Conservation (phyloP, 495 filamentous ascomycete species). For the Rostrohypoxylon terebratum region DNA sequence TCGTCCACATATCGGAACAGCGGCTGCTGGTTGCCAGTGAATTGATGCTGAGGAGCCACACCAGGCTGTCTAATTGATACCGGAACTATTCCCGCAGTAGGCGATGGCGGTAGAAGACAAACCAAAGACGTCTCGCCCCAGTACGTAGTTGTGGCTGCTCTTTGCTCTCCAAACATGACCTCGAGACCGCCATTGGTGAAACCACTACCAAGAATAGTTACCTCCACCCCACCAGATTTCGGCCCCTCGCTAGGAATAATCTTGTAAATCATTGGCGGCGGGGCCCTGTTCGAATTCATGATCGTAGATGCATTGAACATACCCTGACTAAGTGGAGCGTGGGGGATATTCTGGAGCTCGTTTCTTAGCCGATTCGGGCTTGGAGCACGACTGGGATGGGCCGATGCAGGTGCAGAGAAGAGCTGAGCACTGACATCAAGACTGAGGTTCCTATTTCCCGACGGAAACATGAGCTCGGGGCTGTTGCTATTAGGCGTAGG, state of each 20-base stretch:
- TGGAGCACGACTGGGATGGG: constrained; percentile 66
- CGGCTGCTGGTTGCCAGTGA: constrained; percentile 57
- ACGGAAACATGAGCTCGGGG: constrained; percentile 62
- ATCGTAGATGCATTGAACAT: constrained; percentile 52
- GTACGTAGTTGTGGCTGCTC: constrained; percentile 82
- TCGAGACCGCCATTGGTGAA: constrained; percentile 80
- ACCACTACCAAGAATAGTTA: constrained; percentile 81
- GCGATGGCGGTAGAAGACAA: constrained; percentile 81
- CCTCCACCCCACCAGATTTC: constrained; percentile 83
- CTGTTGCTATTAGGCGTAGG: constrained; percentile 72
- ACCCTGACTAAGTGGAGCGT: constrained; percentile 55
- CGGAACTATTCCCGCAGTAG: constrained; percentile 74
- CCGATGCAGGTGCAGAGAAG: constrained; percentile 74
- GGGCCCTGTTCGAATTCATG: constrained; percentile 46
- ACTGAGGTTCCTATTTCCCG: constrained; percentile 62
- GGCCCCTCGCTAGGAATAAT: constrained; percentile 86
- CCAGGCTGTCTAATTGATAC: constrained; percentile 75
- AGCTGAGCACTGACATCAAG: constrained; percentile 68
- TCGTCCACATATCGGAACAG: constrained; percentile 80
- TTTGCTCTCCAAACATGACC: constrained; percentile 84
- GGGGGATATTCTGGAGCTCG: constrained; percentile 56
- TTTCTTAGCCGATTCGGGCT: constrained; percentile 63
- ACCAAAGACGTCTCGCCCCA: constrained; percentile 88
- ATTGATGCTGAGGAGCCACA: constrained; percentile 50
- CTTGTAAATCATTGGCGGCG: constrained; percentile 74